These are phyloP conservation scores for Heritiera littoralis DNA, from an alignment of 345 rosid genomes.

Conservation along the genomic window DNA sequence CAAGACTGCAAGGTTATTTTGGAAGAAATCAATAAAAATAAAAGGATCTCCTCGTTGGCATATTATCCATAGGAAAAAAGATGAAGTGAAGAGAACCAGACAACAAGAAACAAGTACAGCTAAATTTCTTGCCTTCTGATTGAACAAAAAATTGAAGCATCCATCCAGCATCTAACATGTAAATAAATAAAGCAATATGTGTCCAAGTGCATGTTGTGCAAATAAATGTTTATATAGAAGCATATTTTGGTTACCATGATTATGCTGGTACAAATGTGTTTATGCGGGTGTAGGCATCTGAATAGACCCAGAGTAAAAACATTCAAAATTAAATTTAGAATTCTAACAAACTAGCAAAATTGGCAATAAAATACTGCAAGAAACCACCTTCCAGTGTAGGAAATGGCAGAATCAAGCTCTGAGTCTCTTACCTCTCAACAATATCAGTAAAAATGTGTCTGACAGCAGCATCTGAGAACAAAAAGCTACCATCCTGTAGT, in stretches of 20 bases:
- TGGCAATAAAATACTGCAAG: not conserved
- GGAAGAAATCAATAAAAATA: slow-evolving; percentile 1
- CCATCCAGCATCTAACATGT: not conserved
- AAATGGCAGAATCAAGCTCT: not conserved
- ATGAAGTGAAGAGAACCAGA: not conserved
- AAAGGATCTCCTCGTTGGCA: not conserved
- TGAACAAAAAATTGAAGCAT: not conserved
- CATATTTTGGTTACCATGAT: not conserved
- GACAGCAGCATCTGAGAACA: slow-evolving; percentile 68
- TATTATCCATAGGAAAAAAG: not conserved
- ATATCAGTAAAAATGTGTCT: slow-evolving; percentile 59
- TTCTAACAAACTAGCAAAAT: too few relatives aligned
- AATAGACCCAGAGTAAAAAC: not conserved
- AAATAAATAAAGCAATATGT: not conserved
- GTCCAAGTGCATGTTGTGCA: not conserved
- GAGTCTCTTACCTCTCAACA: slow-evolving; percentile 68
- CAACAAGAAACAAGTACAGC: not conserved
- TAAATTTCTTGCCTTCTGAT: not conserved
- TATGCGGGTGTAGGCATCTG: not conserved
- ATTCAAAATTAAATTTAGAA: not conserved
- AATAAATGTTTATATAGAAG: not conserved
- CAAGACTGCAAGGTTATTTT: slow-evolving; percentile 63
- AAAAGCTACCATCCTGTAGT: slow-evolving; percentile 39
- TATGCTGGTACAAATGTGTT: slow-evolving; percentile 4
- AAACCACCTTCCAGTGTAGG: not conserved